These are phyloP conservation scores for Tremella fuciformis DNA, from an alignment of 768 basidiomycete genomes.

Conservation along the genomic window DNA sequence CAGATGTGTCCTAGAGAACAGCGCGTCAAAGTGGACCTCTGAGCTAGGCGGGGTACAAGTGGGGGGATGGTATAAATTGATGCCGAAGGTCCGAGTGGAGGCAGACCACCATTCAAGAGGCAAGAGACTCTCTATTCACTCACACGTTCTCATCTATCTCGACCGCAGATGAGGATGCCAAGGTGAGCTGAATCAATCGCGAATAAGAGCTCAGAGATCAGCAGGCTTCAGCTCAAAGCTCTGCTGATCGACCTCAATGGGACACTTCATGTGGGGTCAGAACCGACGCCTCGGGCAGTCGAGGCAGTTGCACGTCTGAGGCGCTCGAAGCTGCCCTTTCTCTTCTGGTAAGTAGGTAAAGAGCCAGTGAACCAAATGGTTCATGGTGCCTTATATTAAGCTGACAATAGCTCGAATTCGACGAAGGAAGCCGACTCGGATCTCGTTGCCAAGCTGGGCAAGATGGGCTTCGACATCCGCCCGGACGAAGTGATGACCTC, in stretches of 20 bases:
- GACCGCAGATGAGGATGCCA: no score
- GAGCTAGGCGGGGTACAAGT: no score
- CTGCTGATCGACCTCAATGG: slow-evolving; percentile 69
- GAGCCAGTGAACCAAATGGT: no score
- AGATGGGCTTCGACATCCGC: slow-evolving; percentile 58
- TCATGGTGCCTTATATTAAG: background rate
- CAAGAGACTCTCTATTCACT: no score
- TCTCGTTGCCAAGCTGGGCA: slow-evolving; percentile 55
- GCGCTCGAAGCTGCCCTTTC: slow-evolving; percentile 49
- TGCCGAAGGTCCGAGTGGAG: no score
- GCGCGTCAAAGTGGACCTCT: no score
- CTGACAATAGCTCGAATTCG: slow-evolving; percentile 63
- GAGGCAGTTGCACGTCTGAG: slow-evolving; percentile 54
- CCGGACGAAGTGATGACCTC: slow-evolving; percentile 63
- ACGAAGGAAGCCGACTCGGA: slow-evolving; percentile 62
- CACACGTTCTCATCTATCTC: no score
- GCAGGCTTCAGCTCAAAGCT: slow-evolving; percentile 53
- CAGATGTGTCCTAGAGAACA: no score
- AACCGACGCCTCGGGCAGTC: slow-evolving; percentile 58
- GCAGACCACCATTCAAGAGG: no score
- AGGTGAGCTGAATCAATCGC: no score
- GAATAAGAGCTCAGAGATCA: background rate
- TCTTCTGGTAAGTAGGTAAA: slow-evolving; percentile 52
- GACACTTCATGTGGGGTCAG: slow-evolving; percentile 61
- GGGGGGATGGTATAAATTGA: no score